These are phyloP conservation scores for Fusarium fujikuroi DNA, from an alignment of 2,329 filamentous ascomycete genomes.

Conservation along the genomic window DNA sequence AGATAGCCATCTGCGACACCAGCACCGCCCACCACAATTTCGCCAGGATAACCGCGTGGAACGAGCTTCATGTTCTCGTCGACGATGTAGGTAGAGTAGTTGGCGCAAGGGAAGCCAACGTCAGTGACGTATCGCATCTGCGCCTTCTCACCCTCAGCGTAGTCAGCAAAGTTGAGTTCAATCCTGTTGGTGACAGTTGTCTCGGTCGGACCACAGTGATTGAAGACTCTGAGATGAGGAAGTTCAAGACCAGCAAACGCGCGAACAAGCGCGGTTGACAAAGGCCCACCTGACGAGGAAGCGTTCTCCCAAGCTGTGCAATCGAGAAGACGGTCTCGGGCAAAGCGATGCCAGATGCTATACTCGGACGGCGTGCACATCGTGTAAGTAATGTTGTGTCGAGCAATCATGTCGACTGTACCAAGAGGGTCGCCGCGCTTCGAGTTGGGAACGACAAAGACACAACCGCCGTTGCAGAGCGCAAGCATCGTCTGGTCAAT, in stretches of 20 bases:
- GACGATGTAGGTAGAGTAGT: conserved; percentile 2
- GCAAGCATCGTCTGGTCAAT: conserved; percentile 14
- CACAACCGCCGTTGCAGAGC: conserved; percentile 6
- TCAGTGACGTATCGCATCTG: conserved; percentile 2
- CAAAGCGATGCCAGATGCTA: conserved; percentile 10
- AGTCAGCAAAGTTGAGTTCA: not conserved
- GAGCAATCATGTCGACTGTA: conserved; percentile 12
- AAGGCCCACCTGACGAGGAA: not conserved
- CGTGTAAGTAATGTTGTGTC: conserved; percentile 2
- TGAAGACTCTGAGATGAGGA: not conserved
- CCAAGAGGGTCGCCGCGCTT: conserved; percentile 6
- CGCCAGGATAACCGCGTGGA: not conserved
- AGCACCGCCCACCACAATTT: conserved; percentile 11
- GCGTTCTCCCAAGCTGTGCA: conserved; percentile 2
- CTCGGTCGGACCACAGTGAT: conserved; percentile 1
- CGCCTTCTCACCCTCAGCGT: not conserved
- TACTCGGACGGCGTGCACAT: conserved; percentile 17
- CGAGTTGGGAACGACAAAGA: not conserved
- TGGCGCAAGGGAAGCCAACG: conserved; percentile 1
- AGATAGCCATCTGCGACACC: conserved; percentile 14
- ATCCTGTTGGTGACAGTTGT: conserved; percentile 3
- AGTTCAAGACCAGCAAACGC: not conserved
- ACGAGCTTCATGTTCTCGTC: not conserved
- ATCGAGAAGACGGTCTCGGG: conserved; percentile 1
- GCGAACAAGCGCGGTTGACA: not conserved